These are phyloP conservation scores for Oxytropis ochrocephala DNA, from an alignment of 306 rosid genomes.

Conservation along the genomic window DNA sequence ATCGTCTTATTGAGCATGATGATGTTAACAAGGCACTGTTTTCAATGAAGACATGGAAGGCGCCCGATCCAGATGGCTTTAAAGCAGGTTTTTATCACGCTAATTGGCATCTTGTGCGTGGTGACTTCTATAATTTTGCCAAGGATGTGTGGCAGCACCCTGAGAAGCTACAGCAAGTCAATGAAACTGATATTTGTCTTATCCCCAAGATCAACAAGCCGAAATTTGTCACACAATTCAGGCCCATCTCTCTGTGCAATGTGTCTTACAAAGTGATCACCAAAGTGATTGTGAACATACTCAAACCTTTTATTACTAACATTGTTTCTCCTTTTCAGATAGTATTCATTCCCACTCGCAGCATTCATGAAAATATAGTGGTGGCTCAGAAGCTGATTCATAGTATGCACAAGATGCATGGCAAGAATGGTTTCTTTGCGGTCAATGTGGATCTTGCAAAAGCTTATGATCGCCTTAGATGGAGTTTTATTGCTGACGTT, in stretches of 20 bases:
- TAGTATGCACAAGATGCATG: background rate
- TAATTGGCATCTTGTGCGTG: too few species aligned
- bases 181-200: too few species aligned
- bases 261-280: background rate
- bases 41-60: too few species aligned
- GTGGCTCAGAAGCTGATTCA: background rate
- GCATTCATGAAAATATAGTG: background rate
- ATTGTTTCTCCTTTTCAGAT: background rate
- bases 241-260: background rate
- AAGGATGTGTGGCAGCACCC: too few species aligned
- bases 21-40: too few species aligned
- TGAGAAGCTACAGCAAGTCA: too few species aligned
- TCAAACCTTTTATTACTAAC: too few species aligned
- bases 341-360: background rate
- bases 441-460: background rate
- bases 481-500: background rate
- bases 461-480: background rate
- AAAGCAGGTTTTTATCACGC: too few species aligned
- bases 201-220: background rate
- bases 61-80: too few species aligned
- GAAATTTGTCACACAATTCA: background rate
- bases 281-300: background rate
- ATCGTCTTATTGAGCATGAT: too few species aligned
- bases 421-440: background rate
- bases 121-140: too few species aligned